phyloP scores from a whole-genome alignment of 2,329 filamentous ascomycete species.

The Penicillium hordei region DNA sequence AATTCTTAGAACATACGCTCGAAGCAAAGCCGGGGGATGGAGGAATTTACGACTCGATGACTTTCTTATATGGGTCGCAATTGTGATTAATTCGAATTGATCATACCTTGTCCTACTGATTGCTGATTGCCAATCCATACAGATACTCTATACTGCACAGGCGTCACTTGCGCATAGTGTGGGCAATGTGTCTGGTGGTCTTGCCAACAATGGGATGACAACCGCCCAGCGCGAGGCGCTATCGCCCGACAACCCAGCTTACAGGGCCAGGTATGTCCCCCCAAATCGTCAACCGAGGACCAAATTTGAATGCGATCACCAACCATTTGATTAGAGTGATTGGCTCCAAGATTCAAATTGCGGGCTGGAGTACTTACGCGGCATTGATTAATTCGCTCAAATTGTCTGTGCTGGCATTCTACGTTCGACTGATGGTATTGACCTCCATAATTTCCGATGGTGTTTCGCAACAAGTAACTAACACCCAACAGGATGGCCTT shows the following conservation, averaged over 20 bases:
- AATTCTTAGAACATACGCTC: constrained; percentile 43
- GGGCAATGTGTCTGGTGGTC: constrained; percentile 46
- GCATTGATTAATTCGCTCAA: constrained; percentile 53
- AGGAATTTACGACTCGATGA: constrained; percentile 48
- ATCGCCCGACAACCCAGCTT: constrained; percentile 44
- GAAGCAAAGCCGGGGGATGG: constrained; percentile 21
- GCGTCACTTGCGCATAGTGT: constrained; percentile 50
- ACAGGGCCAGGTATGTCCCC: constrained; percentile 32
- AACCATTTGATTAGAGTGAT: constrained; percentile 36
- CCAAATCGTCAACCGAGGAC: background rate
- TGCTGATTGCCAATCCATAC: background rate
- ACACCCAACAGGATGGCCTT: constrained; percentile 24
- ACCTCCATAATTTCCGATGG: background rate
- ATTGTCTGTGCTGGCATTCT: constrained; percentile 55
- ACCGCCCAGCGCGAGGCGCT: constrained; percentile 48
- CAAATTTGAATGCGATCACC: background rate
- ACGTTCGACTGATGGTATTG: constrained; percentile 49
- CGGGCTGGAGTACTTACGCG: constrained; percentile 54
- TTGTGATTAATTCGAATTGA: constrained; percentile 38
- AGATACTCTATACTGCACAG: constrained; percentile 52
- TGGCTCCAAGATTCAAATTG: constrained; percentile 54
- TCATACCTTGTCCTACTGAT: background rate
- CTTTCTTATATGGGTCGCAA: constrained; percentile 54
- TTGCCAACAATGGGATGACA: constrained; percentile 59
- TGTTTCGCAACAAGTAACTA: background rate